Percentiles rank a stretch among this genome's conserved stretches.
Evolutionary conservation across 805 yeast species (phyloP).

Genomic region (Kuraishia capsulata): DNA sequence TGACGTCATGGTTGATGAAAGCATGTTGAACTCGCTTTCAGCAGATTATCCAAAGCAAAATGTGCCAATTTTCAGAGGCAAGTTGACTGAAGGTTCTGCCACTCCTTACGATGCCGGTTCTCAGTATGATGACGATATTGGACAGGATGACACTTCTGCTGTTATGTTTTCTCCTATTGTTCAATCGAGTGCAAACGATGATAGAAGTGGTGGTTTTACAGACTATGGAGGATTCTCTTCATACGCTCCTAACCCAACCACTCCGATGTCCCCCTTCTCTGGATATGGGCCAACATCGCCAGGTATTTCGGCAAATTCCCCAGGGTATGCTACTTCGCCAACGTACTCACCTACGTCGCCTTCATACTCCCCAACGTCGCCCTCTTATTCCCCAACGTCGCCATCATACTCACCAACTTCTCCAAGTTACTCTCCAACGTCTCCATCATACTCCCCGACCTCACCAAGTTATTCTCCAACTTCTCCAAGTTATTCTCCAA

Average conservation of each 20-base stretch:
- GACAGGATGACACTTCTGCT: conserved; percentile 53
- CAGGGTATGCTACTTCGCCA: conserved; percentile 44
- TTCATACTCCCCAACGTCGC: conserved; percentile 41
- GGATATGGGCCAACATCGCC: conserved; percentile 51
- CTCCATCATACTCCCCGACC: conserved; percentile 63
- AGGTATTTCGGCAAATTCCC: conserved; percentile 42
- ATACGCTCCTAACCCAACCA: conserved; percentile 29
- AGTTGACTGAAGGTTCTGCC: conserved; percentile 68
- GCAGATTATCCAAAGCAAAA: conserved; percentile 30
- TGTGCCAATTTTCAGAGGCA: conserved; percentile 28
- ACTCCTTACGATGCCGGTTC: conserved; percentile 78
- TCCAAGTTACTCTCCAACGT: conserved; percentile 60
- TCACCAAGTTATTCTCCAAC: conserved; percentile 48
- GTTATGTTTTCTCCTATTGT: conserved; percentile 89
- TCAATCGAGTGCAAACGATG: conserved; percentile 76
- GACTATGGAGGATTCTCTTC: conserved; percentile 66
- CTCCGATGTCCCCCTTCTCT: conserved; percentile 53
- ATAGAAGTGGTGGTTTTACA: conserved; percentile 74
- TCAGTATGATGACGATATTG: conserved; percentile 55
- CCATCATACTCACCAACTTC: conserved; percentile 78
- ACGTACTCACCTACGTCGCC: conserved; percentile 52
- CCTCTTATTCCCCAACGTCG: conserved; percentile 41
- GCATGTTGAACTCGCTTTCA: conserved; percentile 61
- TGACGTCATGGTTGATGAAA: conserved; percentile 91
- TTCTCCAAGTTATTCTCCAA: conserved; percentile 39